Evolutionary conservation across 306 rosid genomes (phyloP), one percentile per base, ranked within the genome.

Genomic region (Trifolium repens): DNA sequence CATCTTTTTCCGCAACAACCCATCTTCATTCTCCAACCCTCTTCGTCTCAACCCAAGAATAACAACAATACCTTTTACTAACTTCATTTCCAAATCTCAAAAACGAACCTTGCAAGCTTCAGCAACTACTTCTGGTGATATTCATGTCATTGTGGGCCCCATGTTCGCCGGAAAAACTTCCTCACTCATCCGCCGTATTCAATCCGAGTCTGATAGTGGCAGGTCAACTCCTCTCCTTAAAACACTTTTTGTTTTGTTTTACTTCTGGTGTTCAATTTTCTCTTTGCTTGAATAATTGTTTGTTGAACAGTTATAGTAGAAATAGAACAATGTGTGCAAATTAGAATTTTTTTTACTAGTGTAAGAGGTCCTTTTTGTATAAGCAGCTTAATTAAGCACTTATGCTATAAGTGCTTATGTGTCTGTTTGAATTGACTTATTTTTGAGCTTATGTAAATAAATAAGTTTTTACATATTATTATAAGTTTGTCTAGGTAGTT

Each of bases 91-190:
- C 81, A 66, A 76, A 35, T 30, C 65, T 72, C 91, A 80, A 26
- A 82, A 37, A 72, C 86, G 78, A 77, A 74, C 43, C 64, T 8
- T 78, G 60, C 88, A 84, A 55, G 74, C 88, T 4, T 4, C 73
- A 34, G 1, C 73, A 5, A 37, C 86, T 67, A 58, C 50, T 27
- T 74, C 92, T 8, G 97, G 97, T 42, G 92, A 94, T 85, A 82
- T 92, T 83, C 97, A 94, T 77, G 96, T 92, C 53, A 84, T 94
- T 30, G 84, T 92, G 54, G 97, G 99, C 6, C 97, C 99, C 30
- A 92, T 94, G 97, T 94, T 92, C 74, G 96, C 97, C 27, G 97
- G 99, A 27, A 92, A 94, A 73, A 86, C 97, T 15, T 89, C 96
- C 61, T 73, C 92, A 1, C 99, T 94, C 71, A 94, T 94, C 61